These are phyloP conservation scores for Mycena floridula DNA, from an alignment of 768 basidiomycete species.

Conservation along the genomic window DNA sequence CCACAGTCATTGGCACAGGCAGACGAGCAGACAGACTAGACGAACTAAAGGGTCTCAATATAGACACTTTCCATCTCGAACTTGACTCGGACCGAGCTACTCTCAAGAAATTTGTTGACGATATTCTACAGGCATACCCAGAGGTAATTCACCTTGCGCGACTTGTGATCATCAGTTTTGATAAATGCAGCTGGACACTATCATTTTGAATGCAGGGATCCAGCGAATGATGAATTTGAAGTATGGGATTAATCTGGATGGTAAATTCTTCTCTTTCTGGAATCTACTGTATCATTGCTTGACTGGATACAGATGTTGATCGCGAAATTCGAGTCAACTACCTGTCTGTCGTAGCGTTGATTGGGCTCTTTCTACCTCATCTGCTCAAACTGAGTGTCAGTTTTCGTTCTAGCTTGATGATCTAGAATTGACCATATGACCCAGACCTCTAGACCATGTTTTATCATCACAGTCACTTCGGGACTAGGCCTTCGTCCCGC, in stretches of 20 bases:
- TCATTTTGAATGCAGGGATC: slow-evolving; percentile 48
- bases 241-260: slow-evolving; percentile 32
- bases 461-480: slow-evolving; percentile 47
- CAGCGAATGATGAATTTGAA: slow-evolving; percentile 45
- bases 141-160: slow-evolving; percentile 29
- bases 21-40: slow-evolving; percentile 48
- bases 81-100: slow-evolving; percentile 29
- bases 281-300: neutral
- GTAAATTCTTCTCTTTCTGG: slow-evolving; percentile 18
- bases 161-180: neutral
- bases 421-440: neutral
- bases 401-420: neutral
- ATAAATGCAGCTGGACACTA: slow-evolving; percentile 41
- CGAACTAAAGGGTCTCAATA: slow-evolving; percentile 33
- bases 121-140: slow-evolving; percentile 38
- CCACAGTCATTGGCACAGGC: slow-evolving; percentile 45
- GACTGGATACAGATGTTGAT: slow-evolving; percentile 26
- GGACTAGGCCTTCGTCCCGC: slow-evolving; percentile 42
- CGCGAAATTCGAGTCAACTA: slow-evolving; percentile 53
- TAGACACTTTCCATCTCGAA: slow-evolving; percentile 40
- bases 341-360: slow-evolving; percentile 39
- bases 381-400: slow-evolving; percentile 44
- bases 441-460: slow-evolving; percentile 40
- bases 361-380: slow-evolving; percentile 47
- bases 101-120: slow-evolving; percentile 34